phyloP scores from a whole-genome alignment of 1,139 yeast species.

The Zygosaccharomyces sapae region DNA sequence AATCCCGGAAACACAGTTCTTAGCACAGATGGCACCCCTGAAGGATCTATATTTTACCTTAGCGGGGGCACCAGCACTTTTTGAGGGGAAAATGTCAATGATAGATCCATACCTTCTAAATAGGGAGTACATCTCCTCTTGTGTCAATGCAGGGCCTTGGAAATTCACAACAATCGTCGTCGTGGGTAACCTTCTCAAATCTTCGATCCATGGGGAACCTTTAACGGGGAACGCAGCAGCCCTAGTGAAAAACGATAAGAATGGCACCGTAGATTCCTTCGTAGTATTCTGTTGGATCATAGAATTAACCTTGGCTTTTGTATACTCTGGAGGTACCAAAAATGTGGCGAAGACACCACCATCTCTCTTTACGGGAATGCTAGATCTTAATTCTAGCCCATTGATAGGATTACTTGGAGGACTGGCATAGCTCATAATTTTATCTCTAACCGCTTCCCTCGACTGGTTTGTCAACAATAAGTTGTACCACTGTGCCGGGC shows the following conservation, averaged over 20 bases:
- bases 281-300: conserved; percentile 49
- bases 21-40: conserved; percentile 78
- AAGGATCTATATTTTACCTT: conserved; percentile 49
- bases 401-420: conserved; percentile 43
- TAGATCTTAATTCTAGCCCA: conserved; percentile 42
- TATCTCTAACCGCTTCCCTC: conserved; percentile 37
- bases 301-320: conserved; percentile 49
- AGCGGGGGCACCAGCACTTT: conserved; percentile 46
- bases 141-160: conserved; percentile 70
- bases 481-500: conserved; percentile 40
- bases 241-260: conserved; percentile 38
- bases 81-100: conserved; percentile 62
- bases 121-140: conserved; percentile 76
- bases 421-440: conserved; percentile 40
- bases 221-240: conserved; percentile 67
- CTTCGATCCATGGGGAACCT: conserved; percentile 97
- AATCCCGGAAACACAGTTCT: conserved; percentile 85
- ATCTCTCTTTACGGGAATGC: conserved; percentile 72
- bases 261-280: conserved; percentile 32
- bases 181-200: conserved; percentile 72
- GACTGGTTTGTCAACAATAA: conserved; percentile 35
- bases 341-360: conserved; percentile 92
- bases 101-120: conserved; percentile 87
- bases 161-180: conserved; percentile 58
- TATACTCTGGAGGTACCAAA: conserved; percentile 49